Base-by-base conservation (phyloP, 805 yeast species). In the Brettanomyces nanus region DNA sequence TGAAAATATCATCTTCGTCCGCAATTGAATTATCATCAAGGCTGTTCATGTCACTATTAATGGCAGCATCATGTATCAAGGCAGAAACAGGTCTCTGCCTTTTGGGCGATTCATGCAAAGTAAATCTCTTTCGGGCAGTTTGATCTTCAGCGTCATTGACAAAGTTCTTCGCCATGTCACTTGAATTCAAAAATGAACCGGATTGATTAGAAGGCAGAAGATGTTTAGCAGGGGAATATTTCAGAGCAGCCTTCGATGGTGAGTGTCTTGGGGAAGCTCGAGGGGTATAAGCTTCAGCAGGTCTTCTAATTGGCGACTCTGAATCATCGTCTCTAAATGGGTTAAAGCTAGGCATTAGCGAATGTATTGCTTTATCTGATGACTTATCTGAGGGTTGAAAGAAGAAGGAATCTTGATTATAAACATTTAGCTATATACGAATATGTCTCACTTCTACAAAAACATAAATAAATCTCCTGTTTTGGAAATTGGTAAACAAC, bases 81-180 rank as follows among this genome's bases (percentile, higher is more conserved):
- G 77, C 62, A 5, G 78, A 67, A 4, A 66, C 65, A 28, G 69
- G 71, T 28, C 62, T 65, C 30, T 68, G 68, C 53, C 87, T 72
- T 39, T 66, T 71, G 25, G 95, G 92, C 0, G 94, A 79, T 55
- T 84, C 89, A 46, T 75, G 60, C 38, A 74, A 63, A 3, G 92
- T 80, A 49, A 71, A 80, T 36, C 70, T 73, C 30, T 85, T 78
- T 58, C 94, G 68, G 7, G 82, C 75, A 6, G 84, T 74, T 10
- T 63, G 56, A 13, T 48, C 47, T 31, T 54, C 59, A 2, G 65
- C 63, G 6, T 61, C 62, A 41, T 46, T 39, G 13, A 62, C 47
- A 39, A 62, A 61, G 27, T 57, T 68, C 53, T 50, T 60, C 50
- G 53, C 74, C 54, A 46, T 62, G 43, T 53, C 61, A 52, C 56